Evolutionary conservation across 495 filamentous ascomycete genomes (phyloP).

Genomic region (Penicillium diatomitis): DNA sequence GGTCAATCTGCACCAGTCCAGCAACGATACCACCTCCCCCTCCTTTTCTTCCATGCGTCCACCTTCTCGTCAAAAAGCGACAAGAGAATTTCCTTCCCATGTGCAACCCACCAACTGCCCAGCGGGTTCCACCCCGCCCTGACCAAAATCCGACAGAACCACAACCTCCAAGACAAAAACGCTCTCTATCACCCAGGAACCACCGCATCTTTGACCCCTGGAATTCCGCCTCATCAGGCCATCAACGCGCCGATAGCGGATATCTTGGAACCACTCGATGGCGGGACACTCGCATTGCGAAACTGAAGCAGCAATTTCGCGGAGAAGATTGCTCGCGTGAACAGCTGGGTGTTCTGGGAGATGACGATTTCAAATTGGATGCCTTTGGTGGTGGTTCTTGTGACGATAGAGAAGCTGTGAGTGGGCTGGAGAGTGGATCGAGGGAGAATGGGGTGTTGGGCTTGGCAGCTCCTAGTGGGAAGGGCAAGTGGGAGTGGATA

Average conservation of each 20-base stretch:
- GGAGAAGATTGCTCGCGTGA: slow-evolving; percentile 7
- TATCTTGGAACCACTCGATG: slow-evolving; percentile 54
- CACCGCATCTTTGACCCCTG: slow-evolving; percentile 63
- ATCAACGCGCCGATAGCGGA: slow-evolving; percentile 61
- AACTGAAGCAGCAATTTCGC: slow-evolving; percentile 59
- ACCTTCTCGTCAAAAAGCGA: too few species aligned
- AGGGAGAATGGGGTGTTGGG: neutral
- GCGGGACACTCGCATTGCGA: slow-evolving; percentile 57
- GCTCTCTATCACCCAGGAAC: slow-evolving; percentile 15
- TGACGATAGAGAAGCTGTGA: neutral
- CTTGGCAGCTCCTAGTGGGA: neutral
- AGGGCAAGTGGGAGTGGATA: slow-evolving; percentile 12
- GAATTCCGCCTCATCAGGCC: slow-evolving; percentile 72
- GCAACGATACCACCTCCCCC: too few species aligned
- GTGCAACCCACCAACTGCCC: too few species aligned
- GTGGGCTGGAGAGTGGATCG: neutral
- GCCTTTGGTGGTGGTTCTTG: slow-evolving; percentile 11
- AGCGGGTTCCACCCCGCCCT: neutral
- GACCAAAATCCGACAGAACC: neutral
- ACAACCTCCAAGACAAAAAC: neutral
- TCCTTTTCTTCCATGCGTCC: too few species aligned
- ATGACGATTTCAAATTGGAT: neutral
- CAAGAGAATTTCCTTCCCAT: too few species aligned
- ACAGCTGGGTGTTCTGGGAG: neutral
- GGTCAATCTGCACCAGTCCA: too few species aligned